Conservation (phyloP, 2,329 filamentous ascomycete genomes). For the Diaporthe destruens region DNA sequence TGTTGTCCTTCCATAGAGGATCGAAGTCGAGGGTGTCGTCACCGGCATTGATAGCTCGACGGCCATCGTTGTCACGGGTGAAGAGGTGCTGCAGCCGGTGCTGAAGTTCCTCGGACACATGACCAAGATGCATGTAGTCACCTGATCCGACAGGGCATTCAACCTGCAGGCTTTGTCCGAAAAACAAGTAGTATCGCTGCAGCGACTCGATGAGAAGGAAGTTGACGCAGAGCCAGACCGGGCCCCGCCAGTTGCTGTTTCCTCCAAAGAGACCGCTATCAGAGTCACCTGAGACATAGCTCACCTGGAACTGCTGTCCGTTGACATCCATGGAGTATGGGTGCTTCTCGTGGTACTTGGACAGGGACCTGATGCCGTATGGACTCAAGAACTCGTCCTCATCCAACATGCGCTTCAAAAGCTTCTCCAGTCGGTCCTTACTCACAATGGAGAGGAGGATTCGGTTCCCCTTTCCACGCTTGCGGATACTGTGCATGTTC, state of each 20-base stretch:
- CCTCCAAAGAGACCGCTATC: constrained; percentile 95
- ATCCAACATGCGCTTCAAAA: constrained; percentile 91
- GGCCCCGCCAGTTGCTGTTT: constrained; percentile 97
- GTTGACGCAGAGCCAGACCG: constrained; percentile 96
- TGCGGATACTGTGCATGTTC: constrained; percentile 93
- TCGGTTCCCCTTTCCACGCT: constrained; percentile 89
- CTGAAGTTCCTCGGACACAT: constrained; percentile 94
- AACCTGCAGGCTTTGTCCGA: constrained; percentile 87
- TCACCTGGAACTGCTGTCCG: constrained; percentile 87
- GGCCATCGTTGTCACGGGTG: constrained; percentile 84
- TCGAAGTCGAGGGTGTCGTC: constrained; percentile 91
- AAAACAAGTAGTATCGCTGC: constrained; percentile 97
- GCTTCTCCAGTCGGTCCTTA: constrained; percentile 90
- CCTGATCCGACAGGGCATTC: constrained; percentile 95
- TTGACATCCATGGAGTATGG: constrained; percentile 97
- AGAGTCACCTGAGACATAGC: constrained; percentile 94
- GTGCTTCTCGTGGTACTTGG: constrained; percentile 89
- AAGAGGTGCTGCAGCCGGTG: constrained; percentile 95
- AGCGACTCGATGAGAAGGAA: constrained; percentile 94
- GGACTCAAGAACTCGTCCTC: constrained; percentile 93
- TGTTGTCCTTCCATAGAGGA: constrained; percentile 89
- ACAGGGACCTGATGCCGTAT: constrained; percentile 91
- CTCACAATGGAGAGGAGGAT: constrained; percentile 91
- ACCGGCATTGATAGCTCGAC: constrained; percentile 88
- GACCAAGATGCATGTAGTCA: constrained; percentile 94